Base-by-base conservation (phyloP, 192 early-diverging fungal genomes). In the Entomortierella parvispora region DNA sequence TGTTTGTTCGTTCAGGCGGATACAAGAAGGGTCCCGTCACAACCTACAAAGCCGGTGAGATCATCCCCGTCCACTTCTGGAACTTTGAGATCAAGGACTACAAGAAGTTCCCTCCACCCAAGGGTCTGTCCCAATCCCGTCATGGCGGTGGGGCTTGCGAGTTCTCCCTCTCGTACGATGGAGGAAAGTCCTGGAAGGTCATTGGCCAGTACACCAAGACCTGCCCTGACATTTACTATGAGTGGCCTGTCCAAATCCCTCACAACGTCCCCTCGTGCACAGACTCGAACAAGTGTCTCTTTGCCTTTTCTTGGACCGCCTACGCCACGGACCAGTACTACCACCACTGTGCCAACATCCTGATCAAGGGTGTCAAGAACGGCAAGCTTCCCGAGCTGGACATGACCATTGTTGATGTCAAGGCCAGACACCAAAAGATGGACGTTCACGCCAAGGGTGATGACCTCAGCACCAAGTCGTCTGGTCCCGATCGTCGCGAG, bases 251-350 rank as follows among this genome's bases (percentile, higher is more conserved):
- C 14, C 22, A 61, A 28, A 76, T 76, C 29, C 72, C 72, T 7
- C 47, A 67, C 18, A 76, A 68, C 49, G 72, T 58, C 17, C 72
- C 72, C 22, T 33, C 49, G n/a, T 76, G 72, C 57, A 40, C 43
- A 26, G 54, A 49, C 43, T 58, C 58, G n/a, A 53, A 61, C 51
- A 54, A 76, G 40, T 76, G 72, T 42, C 47, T 79, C 22, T 70
- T 68, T 31, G 32, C 68, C 11, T 89, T 87, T 86, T 65, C 86
- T 17, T 91, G 91, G 91, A 87, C 89, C 33, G 88, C 89, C 23
- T 67, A 85, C 10, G 87, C 88, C 12, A 89, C 87, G 67, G 84
- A 90, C 53, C 89, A 92, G 77, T 90, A 83, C 66, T 92, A 92
- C 81, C 88, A 87, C 81, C 85, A 89, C 80, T 90, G 89, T 58